Percentiles rank a stretch among this genome's conserved stretches.
These are phyloP conservation scores for Colletotrichum echinochloae DNA, from an alignment of 2,329 filamentous ascomycete genomes.

Conservation along the genomic window DNA sequence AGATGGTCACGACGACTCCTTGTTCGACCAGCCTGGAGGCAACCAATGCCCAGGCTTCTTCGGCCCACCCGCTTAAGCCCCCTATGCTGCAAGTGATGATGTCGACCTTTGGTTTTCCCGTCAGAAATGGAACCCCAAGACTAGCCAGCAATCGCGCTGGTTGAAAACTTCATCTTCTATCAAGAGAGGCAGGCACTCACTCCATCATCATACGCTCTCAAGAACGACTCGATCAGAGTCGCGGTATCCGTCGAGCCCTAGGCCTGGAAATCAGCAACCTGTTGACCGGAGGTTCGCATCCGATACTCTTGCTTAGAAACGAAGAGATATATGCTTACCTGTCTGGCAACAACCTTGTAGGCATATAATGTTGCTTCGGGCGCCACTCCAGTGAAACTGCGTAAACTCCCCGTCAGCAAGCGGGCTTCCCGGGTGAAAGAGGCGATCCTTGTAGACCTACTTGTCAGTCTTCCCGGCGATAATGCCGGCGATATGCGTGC, in stretches of 20 bases:
- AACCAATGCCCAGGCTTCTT: conserved; percentile 57
- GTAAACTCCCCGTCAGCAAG: not conserved
- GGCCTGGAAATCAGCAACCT: not conserved
- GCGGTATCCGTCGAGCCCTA: conserved; percentile 29
- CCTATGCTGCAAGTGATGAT: conserved; percentile 59
- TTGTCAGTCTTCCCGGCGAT: conserved; percentile 45
- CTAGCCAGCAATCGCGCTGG: not conserved
- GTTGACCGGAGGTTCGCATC: not conserved
- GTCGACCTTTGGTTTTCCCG: conserved; percentile 45
- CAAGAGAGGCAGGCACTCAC: conserved; percentile 32
- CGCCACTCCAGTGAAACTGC: conserved; percentile 45
- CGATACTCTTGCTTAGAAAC: not conserved
- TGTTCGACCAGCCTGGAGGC: conserved; percentile 56
- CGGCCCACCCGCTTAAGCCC: conserved; percentile 52
- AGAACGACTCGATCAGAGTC: conserved; percentile 49
- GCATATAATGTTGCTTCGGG: conserved; percentile 46
- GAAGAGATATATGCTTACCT: not conserved
- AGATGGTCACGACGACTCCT: conserved; percentile 62
- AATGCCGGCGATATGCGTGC: conserved; percentile 50
- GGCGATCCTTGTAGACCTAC: not conserved
- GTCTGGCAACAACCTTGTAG: conserved; percentile 46
- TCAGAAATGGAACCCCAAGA: not conserved
- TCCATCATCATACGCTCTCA: conserved; percentile 51
- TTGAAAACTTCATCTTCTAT: not conserved
- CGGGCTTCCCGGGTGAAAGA: too few species aligned